phyloP scores from a whole-genome alignment of 2,329 filamentous ascomycete species.

The Aspergillus costaricaensis region DNA sequence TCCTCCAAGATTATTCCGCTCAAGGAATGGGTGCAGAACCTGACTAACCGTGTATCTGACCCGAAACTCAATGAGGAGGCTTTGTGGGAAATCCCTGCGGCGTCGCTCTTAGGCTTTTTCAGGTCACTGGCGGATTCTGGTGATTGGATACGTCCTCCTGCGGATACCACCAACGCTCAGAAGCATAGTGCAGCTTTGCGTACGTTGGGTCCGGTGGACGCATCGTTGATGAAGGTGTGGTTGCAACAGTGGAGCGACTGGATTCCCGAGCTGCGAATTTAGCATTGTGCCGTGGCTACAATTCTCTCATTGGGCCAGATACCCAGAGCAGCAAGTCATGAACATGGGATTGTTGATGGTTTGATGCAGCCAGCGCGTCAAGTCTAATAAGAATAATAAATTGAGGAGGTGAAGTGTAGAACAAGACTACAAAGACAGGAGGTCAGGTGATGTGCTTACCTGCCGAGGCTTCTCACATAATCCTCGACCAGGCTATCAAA shows the following conservation, averaged over 20 bases:
- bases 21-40: not conserved
- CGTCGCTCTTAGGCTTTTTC: not conserved
- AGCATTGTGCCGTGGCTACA: not conserved
- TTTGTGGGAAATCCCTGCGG: not conserved
- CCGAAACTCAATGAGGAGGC: not conserved
- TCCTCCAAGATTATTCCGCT: not conserved
- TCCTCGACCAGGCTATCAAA: too few relatives aligned
- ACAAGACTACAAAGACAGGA: too few relatives aligned
- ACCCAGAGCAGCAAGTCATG: too few relatives aligned
- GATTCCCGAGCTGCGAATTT: not conserved
- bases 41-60: not conserved
- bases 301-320: too few relatives aligned
- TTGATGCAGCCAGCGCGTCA: too few relatives aligned
- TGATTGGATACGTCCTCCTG: too few relatives aligned
- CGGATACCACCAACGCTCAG: not conserved
- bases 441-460: too few relatives aligned
- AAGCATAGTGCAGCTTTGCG: not conserved
- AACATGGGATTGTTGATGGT: too few relatives aligned
- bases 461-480: too few relatives aligned
- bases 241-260: conserved; percentile 6
- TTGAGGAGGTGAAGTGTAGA: too few relatives aligned
- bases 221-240: not conserved
- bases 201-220: not conserved
- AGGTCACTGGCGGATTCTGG: not conserved
- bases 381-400: too few relatives aligned